Conservation (phyloP, 148 eudicot genomes). For the Rhododendron ferrugineum region DNA sequence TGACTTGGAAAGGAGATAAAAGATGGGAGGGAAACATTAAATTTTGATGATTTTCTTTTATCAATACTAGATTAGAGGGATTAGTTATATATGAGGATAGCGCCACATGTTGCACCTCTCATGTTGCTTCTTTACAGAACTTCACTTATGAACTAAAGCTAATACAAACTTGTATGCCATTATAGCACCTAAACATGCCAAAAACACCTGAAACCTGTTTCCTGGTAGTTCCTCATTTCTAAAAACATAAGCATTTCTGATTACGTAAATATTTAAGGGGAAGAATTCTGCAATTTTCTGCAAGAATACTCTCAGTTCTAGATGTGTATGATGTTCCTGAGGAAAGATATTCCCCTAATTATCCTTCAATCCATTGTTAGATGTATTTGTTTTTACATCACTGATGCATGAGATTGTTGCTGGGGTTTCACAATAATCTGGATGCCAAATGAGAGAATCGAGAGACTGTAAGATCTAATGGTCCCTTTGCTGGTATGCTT, state of each 20-base stretch:
- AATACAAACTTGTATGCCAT: not conserved
- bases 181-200: not conserved
- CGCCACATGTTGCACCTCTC: not conserved
- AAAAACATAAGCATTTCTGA: not conserved
- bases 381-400: not conserved
- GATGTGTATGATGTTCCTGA: not conserved
- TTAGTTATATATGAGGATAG: not conserved
- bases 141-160: not conserved
- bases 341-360: not conserved
- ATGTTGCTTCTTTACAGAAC: not conserved
- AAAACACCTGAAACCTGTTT: not conserved
- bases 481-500: not conserved
- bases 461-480: not conserved
- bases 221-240: not conserved
- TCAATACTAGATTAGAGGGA: not conserved
- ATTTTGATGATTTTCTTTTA: not conserved
- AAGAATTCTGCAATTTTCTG: not conserved
- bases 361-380: not conserved
- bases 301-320: not conserved
- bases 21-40: not conserved
- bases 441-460: not conserved
- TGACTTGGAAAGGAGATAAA: not conserved
- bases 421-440: not conserved
- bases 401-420: conserved; percentile 6
- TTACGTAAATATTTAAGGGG: not conserved